Percentiles rank a stretch among this genome's conserved stretches.
Evolutionary conservation across 768 basidiomycete genomes (phyloP).

Genomic region (Mycena floridula): DNA sequence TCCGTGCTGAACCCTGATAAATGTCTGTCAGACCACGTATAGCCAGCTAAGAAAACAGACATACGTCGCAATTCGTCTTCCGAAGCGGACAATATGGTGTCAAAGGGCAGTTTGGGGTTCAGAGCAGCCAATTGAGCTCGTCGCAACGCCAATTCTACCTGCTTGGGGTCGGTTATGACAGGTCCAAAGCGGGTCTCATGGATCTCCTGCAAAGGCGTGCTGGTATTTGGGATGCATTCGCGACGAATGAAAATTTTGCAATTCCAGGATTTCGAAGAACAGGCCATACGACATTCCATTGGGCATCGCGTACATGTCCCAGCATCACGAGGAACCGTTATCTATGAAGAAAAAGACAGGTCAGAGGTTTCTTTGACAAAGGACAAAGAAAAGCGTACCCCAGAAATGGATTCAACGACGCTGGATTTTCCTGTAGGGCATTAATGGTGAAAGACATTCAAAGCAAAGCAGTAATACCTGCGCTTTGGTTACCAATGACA

Average conservation of each 20-base stretch:
- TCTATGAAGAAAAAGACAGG: conserved; percentile 25
- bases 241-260: conserved; percentile 37
- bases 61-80: neutral
- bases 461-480: conserved; percentile 23
- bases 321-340: conserved; percentile 41
- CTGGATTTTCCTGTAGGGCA: conserved; percentile 28
- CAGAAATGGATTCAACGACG: conserved; percentile 45
- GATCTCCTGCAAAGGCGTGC: conserved; percentile 13
- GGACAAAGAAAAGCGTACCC: conserved; percentile 21
- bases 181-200: neutral
- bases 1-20: no score
- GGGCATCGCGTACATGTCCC: conserved; percentile 42
- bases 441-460: neutral
- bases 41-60: no score
- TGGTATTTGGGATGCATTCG: conserved; percentile 18
- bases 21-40: no score
- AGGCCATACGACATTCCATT: conserved; percentile 28
- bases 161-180: conserved; percentile 25
- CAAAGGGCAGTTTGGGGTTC: conserved; percentile 22
- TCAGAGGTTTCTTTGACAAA: neutral
- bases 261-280: conserved; percentile 19
- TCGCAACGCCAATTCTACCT: conserved; percentile 38
- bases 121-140: conserved; percentile 43
- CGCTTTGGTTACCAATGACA: conserved; percentile 48
- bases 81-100: conserved; percentile 7